Evolutionary conservation across 148 eudicot species (phyloP).

Genomic region (Arbutus unedo): DNA sequence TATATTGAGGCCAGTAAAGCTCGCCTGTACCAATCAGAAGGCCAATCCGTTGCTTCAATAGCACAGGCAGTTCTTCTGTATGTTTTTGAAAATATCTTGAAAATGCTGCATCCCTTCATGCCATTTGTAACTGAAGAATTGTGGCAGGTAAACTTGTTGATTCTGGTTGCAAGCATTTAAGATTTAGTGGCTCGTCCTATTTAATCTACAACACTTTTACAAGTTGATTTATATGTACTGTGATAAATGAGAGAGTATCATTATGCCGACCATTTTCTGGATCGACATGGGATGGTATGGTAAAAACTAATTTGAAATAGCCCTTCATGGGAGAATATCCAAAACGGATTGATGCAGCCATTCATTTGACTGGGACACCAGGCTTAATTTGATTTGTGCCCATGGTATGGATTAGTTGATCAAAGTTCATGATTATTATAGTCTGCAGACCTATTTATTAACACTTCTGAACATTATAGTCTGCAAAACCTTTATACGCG

Average conservation of each 20-base stretch:
- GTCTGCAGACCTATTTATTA: background rate
- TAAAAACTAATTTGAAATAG: background rate
- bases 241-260: background rate
- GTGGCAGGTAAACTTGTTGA: slow-evolving; percentile 72
- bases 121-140: slow-evolving; percentile 97
- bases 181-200: background rate
- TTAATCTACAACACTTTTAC: background rate
- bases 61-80: slow-evolving; percentile 88
- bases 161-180: background rate
- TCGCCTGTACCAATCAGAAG: slow-evolving; percentile 71
- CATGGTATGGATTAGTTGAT: background rate
- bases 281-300: background rate
- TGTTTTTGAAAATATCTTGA: slow-evolving; percentile 76
- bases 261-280: background rate
- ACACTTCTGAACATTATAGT: background rate
- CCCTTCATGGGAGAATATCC: background rate
- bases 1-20: slow-evolving; percentile 99
- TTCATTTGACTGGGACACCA: background rate
- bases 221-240: background rate
- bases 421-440: background rate
- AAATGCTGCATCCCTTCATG: slow-evolving; percentile 94
- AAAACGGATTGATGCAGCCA: background rate
- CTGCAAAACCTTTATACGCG: background rate
- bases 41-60: slow-evolving; percentile 38
- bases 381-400: background rate